Percentiles rank a stretch among this genome's conserved stretches.
Conservation (phyloP, 2,329 filamentous ascomycete species). For the Nemania bipapillata region DNA sequence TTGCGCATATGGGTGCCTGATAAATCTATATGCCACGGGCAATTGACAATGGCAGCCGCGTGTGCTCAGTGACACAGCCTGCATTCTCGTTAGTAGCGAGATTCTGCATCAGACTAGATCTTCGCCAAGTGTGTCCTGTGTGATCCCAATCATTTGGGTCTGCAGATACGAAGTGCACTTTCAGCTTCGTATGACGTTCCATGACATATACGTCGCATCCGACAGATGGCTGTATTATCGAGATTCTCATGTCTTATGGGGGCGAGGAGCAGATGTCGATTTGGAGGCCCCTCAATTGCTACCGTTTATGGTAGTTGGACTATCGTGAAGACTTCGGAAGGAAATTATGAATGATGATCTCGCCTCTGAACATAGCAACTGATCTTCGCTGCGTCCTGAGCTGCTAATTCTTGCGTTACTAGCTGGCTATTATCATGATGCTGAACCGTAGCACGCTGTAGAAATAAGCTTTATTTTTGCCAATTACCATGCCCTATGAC, state of each 20-base stretch:
- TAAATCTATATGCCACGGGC: neutral
- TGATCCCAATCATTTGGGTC: slow-evolving; percentile 13
- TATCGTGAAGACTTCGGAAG: neutral
- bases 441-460: neutral
- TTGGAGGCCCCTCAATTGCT: neutral
- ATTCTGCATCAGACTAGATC: neutral
- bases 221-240: neutral
- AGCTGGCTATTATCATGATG: slow-evolving; percentile 3
- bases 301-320: slow-evolving; percentile 3
- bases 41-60: neutral
- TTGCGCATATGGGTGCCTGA: neutral
- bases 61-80: neutral
- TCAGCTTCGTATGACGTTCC: slow-evolving; percentile 32
- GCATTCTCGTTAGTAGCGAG: neutral
- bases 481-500: slow-evolving; percentile 14
- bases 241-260: neutral
- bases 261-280: neutral
- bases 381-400: slow-evolving; percentile 28
- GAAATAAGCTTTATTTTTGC: neutral
- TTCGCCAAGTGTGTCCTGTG: slow-evolving; percentile 8
- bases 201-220: slow-evolving; percentile 6
- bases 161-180: slow-evolving; percentile 32
- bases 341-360: slow-evolving; percentile 11
- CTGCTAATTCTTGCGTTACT: slow-evolving; percentile 17
- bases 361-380: slow-evolving; percentile 8